Conservation (phyloP, 202 grass and related monocot genomes). For the Saccharum hybrid region DNA sequence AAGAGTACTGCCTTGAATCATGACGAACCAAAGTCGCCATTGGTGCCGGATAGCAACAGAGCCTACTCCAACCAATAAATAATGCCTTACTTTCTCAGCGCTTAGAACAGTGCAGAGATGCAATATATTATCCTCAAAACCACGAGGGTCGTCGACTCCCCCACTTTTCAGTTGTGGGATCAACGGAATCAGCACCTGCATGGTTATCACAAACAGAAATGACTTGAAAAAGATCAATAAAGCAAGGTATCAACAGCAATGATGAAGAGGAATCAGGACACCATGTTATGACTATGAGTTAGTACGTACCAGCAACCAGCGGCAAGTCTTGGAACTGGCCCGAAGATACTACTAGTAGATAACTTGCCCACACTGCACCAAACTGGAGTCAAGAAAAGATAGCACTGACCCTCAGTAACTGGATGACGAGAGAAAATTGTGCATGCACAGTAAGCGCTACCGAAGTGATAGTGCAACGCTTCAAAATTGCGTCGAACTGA, state of each 20-base stretch:
- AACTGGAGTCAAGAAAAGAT: background rate
- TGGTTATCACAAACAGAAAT: slow-evolving; percentile 38
- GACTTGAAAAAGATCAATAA: slow-evolving; percentile 13
- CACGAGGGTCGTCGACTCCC: slow-evolving; percentile 12
- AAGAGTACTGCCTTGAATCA: slow-evolving; percentile 79
- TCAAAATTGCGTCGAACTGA: background rate
- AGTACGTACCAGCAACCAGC: slow-evolving; percentile 34
- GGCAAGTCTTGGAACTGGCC: slow-evolving; percentile 18
- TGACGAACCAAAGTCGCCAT: slow-evolving; percentile 68
- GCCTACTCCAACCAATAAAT: slow-evolving; percentile 10
- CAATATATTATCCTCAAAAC: slow-evolving; percentile 18
- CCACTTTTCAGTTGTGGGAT: slow-evolving; percentile 5
- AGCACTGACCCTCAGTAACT: background rate
- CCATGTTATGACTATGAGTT: slow-evolving; percentile 13
- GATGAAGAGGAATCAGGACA: slow-evolving; percentile 6
- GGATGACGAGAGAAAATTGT: background rate
- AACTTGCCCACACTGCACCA: background rate
- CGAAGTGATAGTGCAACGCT: slow-evolving; percentile 16
- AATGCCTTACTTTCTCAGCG: slow-evolving; percentile 20
- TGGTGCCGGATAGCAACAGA: slow-evolving; percentile 45
- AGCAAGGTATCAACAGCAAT: slow-evolving; percentile 21
- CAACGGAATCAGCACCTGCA: slow-evolving; percentile 24
- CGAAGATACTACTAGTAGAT: slow-evolving; percentile 1
- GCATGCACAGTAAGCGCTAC: slow-evolving; percentile 22
- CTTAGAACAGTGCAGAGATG: slow-evolving; percentile 19